Percentiles rank a stretch among this genome's conserved stretches.
Evolutionary conservation across 1,139 yeast genomes (phyloP).

Genomic region (Candida glucosophila): DNA sequence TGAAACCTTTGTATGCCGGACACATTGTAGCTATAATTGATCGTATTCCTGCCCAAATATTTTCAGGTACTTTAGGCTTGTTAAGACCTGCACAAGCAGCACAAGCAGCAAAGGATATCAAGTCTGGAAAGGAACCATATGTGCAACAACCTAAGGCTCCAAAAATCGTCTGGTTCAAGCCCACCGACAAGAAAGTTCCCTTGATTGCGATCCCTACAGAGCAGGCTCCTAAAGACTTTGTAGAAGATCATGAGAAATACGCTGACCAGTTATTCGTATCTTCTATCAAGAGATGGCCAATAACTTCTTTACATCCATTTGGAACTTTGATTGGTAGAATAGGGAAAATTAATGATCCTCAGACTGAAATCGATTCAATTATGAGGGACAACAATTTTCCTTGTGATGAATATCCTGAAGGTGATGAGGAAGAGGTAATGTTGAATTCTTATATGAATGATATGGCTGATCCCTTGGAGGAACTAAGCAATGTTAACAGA

Average conservation of each 20-base stretch:
- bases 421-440: slow-evolving; percentile 15
- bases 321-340: slow-evolving; percentile 86
- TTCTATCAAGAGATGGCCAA: slow-evolving; percentile 97
- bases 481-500: slow-evolving; percentile 33
- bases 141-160: slow-evolving; percentile 57
- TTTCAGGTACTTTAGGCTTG: slow-evolving; percentile 87
- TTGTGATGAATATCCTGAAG: slow-evolving; percentile 72
- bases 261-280: slow-evolving; percentile 84
- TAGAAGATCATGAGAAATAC: slow-evolving; percentile 81
- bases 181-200: slow-evolving; percentile 95
- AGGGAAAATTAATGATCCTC: slow-evolving; percentile 71
- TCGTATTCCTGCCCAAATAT: slow-evolving; percentile 93
- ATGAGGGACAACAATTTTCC: slow-evolving; percentile 88
- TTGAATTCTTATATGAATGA: slow-evolving; percentile 19
- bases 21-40: slow-evolving; percentile 97
- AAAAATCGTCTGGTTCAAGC: slow-evolving; percentile 97
- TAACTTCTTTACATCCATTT: slow-evolving; percentile 94
- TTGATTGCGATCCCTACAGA: slow-evolving; percentile 97
- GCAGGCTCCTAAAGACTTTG: slow-evolving; percentile 93
- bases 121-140: slow-evolving; percentile 41
- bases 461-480: slow-evolving; percentile 28
- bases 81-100: slow-evolving; percentile 96
- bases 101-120: slow-evolving; percentile 67
- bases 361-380: slow-evolving; percentile 81
- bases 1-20: slow-evolving; percentile 92